A percentile compares a stretch with the other conserved stretches of the same genome.
Evolutionary conservation across 2,329 filamentous ascomycete species (phyloP).

Genomic region (Monilinia aucupariae): DNA sequence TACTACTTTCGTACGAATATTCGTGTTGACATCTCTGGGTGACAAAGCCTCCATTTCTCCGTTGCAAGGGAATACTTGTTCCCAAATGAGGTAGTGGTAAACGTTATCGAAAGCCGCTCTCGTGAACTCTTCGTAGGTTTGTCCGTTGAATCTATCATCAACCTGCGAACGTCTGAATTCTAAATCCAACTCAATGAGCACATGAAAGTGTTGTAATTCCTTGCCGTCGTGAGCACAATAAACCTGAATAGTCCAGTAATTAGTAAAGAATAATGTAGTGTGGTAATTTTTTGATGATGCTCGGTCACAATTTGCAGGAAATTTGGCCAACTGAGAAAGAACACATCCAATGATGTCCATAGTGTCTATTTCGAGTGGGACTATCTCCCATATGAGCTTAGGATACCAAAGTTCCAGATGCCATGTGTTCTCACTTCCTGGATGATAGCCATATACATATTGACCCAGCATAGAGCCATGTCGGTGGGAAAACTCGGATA

Average conservation of each 20-base stretch:
- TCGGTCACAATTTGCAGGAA: conserved; percentile 23
- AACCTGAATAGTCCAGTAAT: conserved; percentile 29
- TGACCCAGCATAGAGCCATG: conserved; percentile 11
- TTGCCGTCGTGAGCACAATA: conserved; percentile 28
- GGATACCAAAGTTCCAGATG: conserved; percentile 12
- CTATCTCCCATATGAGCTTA: conserved; percentile 7
- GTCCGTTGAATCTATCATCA: conserved; percentile 12
- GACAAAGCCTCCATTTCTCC: conserved; percentile 59
- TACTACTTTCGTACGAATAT: conserved; percentile 42
- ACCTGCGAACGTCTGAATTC: conserved; percentile 13
- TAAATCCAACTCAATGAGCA: conserved; percentile 16
- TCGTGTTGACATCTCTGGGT: conserved; percentile 59
- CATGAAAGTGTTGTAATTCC: conserved; percentile 21
- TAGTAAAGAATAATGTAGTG: conserved; percentile 32
- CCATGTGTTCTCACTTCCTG: conserved; percentile 5
- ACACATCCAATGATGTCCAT: conserved; percentile 23
- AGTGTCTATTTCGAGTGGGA: conserved; percentile 12
- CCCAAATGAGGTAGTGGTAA: conserved; percentile 24
- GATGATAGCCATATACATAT: conserved; percentile 10
- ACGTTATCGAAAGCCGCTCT: conserved; percentile 20
- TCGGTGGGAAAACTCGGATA: neutral
- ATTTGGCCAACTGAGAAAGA: conserved; percentile 23
- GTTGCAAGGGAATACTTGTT: conserved; percentile 37
- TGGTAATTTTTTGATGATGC: conserved; percentile 18
- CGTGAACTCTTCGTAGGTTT: conserved; percentile 24